These are phyloP conservation scores for Petunia secreta DNA, from an alignment of 257 asterid species.

Conservation along the genomic window DNA sequence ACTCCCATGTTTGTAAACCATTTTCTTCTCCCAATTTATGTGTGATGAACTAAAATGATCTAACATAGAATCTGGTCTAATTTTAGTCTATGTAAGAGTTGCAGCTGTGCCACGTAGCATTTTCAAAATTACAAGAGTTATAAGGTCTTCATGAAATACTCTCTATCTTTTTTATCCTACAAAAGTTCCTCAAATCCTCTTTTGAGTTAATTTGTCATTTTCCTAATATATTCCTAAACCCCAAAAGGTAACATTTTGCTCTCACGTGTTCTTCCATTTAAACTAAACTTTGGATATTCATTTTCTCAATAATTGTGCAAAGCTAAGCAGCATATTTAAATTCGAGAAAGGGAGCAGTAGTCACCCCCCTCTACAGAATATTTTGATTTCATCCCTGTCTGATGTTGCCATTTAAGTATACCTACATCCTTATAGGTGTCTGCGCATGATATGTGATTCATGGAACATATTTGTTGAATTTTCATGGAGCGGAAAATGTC, in stretches of 20 bases:
- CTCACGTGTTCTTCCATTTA: slow-evolving; percentile 11
- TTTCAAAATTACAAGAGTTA: not conserved
- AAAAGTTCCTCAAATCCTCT: not conserved
- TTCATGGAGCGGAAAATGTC: slow-evolving; percentile 43
- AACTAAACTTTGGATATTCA: not conserved
- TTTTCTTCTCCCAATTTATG: slow-evolving; percentile 7
- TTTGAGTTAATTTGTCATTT: slow-evolving; percentile 11
- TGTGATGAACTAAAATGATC: not conserved
- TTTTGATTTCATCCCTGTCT: not conserved
- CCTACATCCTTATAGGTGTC: slow-evolving; percentile 55
- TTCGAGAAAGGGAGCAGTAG: not conserved
- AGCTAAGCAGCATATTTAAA: not conserved
- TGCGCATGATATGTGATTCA: slow-evolving; percentile 65
- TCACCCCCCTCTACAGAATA: slow-evolving; percentile 14
- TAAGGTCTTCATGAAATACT: slow-evolving; percentile 1
- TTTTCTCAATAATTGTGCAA: slow-evolving; percentile 9
- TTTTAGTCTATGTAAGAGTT: not conserved
- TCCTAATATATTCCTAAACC: not conserved
- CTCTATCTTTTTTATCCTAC: not conserved
- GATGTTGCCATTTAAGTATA: not conserved
- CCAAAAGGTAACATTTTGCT: not conserved
- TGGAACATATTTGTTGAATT: slow-evolving; percentile 72
- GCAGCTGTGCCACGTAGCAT: not conserved
- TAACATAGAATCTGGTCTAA: not conserved
- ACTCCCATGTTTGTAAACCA: slow-evolving; percentile 2